Evolutionary conservation across 768 basidiomycete genomes (phyloP).

Genomic region (Trametes cinnabarina): DNA sequence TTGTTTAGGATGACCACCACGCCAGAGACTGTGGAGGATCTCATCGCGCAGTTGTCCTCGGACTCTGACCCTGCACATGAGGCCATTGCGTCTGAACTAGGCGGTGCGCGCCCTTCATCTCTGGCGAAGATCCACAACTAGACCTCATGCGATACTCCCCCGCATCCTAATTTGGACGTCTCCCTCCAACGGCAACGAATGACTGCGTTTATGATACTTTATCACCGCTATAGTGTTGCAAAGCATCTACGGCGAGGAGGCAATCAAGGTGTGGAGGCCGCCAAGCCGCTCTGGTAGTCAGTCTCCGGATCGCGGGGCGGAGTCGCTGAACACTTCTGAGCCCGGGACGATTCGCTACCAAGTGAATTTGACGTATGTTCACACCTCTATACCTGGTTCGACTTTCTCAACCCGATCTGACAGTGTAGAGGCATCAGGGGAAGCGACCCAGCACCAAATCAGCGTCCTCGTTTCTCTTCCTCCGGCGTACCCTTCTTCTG

Average conservation of each 20-base stretch:
- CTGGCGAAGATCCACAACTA: constrained; percentile 2
- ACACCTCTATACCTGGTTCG: constrained; percentile 25
- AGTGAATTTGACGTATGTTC: constrained; percentile 58
- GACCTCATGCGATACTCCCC: constrained; percentile 23
- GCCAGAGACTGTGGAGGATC: constrained; percentile 8
- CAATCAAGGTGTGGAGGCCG: constrained; percentile 59
- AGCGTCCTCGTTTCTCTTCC: constrained; percentile 45
- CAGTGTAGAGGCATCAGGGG: background rate
- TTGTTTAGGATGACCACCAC: background rate
- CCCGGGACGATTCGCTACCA: constrained; percentile 59
- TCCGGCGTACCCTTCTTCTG: constrained; percentile 57
- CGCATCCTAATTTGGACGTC: no score
- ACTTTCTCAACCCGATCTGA: background rate
- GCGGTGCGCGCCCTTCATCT: constrained; percentile 32
- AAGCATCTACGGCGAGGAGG: constrained; percentile 75
- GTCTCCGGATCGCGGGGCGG: constrained; percentile 21
- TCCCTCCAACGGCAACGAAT: no score
- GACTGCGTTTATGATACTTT: no score
- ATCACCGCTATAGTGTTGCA: no score
- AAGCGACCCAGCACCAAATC: constrained; percentile 4
- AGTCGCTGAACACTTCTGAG: background rate
- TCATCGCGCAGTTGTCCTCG: constrained; percentile 23
- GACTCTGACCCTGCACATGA: constrained; percentile 38
- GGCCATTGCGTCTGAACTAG: constrained; percentile 46
- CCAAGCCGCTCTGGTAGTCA: constrained; percentile 4